Evolutionary conservation across 2,329 filamentous ascomycete species (phyloP), one percentile per base, ranked within the genome.

Genomic region (Colletotrichum theobromicola): DNA sequence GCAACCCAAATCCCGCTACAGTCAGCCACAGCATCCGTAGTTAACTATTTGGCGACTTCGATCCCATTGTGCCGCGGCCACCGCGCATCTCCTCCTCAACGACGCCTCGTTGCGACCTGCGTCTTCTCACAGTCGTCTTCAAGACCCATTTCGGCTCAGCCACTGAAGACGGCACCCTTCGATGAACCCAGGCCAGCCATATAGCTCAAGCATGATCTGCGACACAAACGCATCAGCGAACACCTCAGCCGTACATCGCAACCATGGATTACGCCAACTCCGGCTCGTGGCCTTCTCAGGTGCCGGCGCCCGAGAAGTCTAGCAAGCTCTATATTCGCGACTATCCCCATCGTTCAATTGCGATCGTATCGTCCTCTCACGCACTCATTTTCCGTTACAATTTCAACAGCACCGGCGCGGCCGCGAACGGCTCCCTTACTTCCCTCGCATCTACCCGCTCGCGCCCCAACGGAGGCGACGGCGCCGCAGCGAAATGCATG

Each of bases 311-410:
- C 76, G 89, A 91, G 74, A 90, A 88, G 87, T 91, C 93, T 72
- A 93, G 95, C 85, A 93, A 93, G 80, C 92, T 98, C 75, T 90
- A 97, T 80, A 92, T 98, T 83, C 94, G 94, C 86, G 95, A 98
- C 82, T 92, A 95, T 81, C 95, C 95, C 78, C 92, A 95, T 82
- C 94, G 96, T 77, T 94, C 95, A 77, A 95, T 98, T 82, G 95
- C 95, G 77, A 93, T 98, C 77, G 93, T 93, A 46, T 96, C 95
- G 34, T 87, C 92, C 53, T 90, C 93, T 24, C 93, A 98, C 84
- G 94, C 93, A 80, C 89, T 98, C 79, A 93, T 98, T 77, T 94
- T 98, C 82, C 93, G 94, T 76, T 93, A 97, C 86, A 95, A 90
- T 82, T 87, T 91, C 62, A 90, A 91, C 21, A 89, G 90, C n/a